Evolutionary conservation across 2,329 filamentous ascomycete genomes (phyloP).

Genomic region (Xylaria hypoxylon): DNA sequence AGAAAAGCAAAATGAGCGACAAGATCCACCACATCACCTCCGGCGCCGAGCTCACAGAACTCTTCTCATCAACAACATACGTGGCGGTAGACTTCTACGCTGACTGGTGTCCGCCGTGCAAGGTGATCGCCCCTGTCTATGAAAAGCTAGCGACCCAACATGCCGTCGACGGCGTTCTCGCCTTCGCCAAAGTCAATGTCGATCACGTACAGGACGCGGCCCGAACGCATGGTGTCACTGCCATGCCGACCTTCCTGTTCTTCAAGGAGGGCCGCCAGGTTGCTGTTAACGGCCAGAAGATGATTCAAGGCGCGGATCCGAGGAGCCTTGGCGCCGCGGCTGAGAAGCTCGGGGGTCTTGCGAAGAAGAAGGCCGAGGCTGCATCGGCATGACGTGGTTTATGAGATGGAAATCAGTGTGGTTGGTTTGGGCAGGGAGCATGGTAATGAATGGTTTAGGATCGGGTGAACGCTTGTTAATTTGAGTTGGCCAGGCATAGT

Average conservation of each 20-base stretch:
- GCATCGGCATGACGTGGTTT: constrained; percentile 23
- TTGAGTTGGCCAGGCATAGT: background rate
- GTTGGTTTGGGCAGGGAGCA: background rate
- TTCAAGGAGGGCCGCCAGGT: constrained; percentile 66
- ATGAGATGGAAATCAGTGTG: background rate
- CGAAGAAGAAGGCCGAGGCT: constrained; percentile 50
- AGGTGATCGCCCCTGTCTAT: constrained; percentile 68
- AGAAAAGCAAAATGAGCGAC: constrained; percentile 33
- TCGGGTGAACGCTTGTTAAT: background rate
- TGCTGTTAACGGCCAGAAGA: constrained; percentile 53
- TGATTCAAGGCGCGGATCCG: constrained; percentile 55
- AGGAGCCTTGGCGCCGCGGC: constrained; percentile 49
- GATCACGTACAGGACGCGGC: constrained; percentile 65
- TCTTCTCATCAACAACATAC: constrained; percentile 61
- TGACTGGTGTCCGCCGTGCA: constrained; percentile 72
- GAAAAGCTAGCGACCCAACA: constrained; percentile 58
- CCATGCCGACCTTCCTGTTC: constrained; percentile 71
- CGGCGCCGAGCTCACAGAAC: constrained; percentile 60
- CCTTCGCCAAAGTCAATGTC: constrained; percentile 71
- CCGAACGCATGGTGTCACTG: constrained; percentile 61
- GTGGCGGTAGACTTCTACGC: constrained; percentile 70
- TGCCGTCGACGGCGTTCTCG: constrained; percentile 56
- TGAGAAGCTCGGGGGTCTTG: constrained; percentile 54
- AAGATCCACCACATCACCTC: constrained; percentile 55
- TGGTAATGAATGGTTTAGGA: background rate